Percentiles rank a stretch among this genome's conserved stretches.
Evolutionary conservation across 345 rosid species (phyloP).

Genomic region (Geranium rotundifolium): DNA sequence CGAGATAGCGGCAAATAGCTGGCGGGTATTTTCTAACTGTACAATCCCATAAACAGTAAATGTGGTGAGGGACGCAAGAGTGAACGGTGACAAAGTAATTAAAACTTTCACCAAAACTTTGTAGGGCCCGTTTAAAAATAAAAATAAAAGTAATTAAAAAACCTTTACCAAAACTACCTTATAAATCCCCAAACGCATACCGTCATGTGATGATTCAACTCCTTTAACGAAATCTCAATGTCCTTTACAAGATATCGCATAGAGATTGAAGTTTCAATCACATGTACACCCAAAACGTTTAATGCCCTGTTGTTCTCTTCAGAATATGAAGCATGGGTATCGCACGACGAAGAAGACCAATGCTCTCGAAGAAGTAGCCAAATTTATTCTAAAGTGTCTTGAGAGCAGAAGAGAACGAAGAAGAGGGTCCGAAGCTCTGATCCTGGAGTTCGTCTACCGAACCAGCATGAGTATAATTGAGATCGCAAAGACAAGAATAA

Average conservation of each 20-base stretch:
- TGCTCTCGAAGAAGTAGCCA: constrained; percentile 37
- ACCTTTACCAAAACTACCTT: too few species aligned
- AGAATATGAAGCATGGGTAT: constrained; percentile 62
- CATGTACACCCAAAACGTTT: constrained; percentile 41
- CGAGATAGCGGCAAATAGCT: too few species aligned
- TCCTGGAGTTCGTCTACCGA: constrained; percentile 11
- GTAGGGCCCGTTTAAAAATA: too few species aligned
- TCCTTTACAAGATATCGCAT: constrained; percentile 22
- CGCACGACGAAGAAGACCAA: constrained; percentile 48
- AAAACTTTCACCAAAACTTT: too few species aligned
- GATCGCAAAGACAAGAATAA: constrained; percentile 7
- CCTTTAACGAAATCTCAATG: constrained; percentile 43
- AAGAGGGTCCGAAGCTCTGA: constrained; percentile 16
- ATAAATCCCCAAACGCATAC: too few species aligned
- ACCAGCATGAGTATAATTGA: constrained; percentile 13
- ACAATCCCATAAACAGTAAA: too few species aligned
- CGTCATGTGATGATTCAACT: constrained; percentile 25
- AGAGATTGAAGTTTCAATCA: constrained; percentile 40
- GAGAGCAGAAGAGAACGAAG: constrained; percentile 29
- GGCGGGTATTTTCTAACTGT: too few species aligned
- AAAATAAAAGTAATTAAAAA: too few species aligned
- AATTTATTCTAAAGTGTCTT: constrained; percentile 22
- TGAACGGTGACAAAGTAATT: too few species aligned
- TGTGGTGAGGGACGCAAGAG: too few species aligned
- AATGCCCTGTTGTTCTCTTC: constrained; percentile 57